Percentiles rank a stretch among this genome's conserved stretches.
phyloP scores from a whole-genome alignment of 164 flowering plant species.

The Cinnamomum chago region DNA sequence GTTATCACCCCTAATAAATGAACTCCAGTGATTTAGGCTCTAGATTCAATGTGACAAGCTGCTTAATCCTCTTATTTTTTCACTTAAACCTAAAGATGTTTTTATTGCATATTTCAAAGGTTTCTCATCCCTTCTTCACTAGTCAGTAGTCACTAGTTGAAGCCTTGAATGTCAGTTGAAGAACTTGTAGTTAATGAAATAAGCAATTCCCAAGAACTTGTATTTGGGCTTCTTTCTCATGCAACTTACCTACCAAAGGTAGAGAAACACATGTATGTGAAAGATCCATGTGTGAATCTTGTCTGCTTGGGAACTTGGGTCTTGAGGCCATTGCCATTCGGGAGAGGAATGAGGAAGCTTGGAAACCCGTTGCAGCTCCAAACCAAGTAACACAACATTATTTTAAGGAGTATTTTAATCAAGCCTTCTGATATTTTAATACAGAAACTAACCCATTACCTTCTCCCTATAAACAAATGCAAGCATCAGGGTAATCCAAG shows the following conservation, averaged over 20 bases:
- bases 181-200: background rate
- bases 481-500: conserved; percentile 32
- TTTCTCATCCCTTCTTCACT: background rate
- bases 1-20: too few species aligned
- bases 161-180: background rate
- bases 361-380: background rate
- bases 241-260: background rate
- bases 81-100: too few species aligned
- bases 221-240: background rate
- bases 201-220: background rate
- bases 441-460: conserved; percentile 39
- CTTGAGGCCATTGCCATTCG: background rate
- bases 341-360: background rate
- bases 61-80: too few species aligned
- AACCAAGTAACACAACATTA: too few species aligned
- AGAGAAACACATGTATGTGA: background rate
- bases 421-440: conserved; percentile 18
- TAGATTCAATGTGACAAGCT: too few species aligned
- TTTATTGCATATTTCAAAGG: background rate
- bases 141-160: background rate
- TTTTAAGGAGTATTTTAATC: conserved; percentile 32
- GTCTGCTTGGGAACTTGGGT: background rate
- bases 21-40: too few species aligned
- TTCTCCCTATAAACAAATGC: conserved; percentile 28
- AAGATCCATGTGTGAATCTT: background rate